Evolutionary conservation across 1,284 basidiomycete genomes (phyloP).

Genomic region (Ustilago hordei): DNA sequence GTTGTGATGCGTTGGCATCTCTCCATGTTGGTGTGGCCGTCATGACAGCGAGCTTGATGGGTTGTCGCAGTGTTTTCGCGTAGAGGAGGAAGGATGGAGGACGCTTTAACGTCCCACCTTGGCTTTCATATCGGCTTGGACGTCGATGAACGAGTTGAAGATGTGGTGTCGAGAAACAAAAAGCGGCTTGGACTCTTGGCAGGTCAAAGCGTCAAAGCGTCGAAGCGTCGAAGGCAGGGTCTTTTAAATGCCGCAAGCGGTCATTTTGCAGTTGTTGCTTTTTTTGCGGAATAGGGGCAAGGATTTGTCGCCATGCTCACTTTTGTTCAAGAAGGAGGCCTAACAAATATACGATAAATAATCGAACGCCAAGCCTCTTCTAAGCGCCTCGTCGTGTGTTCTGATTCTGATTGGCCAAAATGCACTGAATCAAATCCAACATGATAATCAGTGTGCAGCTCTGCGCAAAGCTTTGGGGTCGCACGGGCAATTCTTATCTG

Average conservation of each 20-base stretch:
- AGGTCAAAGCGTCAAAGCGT: background rate
- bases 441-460: background rate
- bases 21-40: slow-evolving; percentile 20
- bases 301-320: background rate
- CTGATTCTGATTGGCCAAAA: background rate
- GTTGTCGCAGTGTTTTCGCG: background rate
- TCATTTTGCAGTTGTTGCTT: slow-evolving; percentile 2
- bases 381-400: background rate
- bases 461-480: background rate
- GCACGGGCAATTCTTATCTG: slow-evolving; percentile 1
- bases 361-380: background rate
- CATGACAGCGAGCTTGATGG: slow-evolving; percentile 15
- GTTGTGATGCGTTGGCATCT: slow-evolving; percentile 34
- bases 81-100: background rate
- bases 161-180: no score
- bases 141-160: background rate
- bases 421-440: background rate
- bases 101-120: background rate
- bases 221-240: background rate
- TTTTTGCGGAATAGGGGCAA: background rate
- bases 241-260: slow-evolving; percentile 7
- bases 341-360: background rate
- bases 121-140: background rate
- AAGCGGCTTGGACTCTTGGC: background rate
- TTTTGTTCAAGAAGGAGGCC: background rate